Evolutionary conservation across 73 alveolate genomes (phyloP), one percentile per base, ranked within the genome.

Genomic region (Breviolum minutum): DNA sequence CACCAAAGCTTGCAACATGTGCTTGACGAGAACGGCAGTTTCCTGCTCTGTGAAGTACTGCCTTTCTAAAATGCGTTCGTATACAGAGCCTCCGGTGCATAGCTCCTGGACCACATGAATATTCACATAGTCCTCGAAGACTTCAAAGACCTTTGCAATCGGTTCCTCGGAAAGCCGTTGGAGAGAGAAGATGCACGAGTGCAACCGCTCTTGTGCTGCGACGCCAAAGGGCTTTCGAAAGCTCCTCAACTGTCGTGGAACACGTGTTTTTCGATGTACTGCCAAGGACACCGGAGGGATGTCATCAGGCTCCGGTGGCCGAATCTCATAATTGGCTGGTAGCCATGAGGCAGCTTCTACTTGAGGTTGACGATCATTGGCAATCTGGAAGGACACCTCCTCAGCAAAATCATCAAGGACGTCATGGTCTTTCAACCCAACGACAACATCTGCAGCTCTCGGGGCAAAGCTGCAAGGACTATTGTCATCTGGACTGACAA

Each of bases 11-110:
- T 80, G 94, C 70, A 94, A 88, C 99, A 94, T 94, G 73, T 94
- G 99, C 77, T 80, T 94, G 63, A 94, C 99, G 14, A 94, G 94
- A 26, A 94, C 99, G 2, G 99, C 99, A 5, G 99, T 68, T 61
- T 94, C 99, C 73, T 94, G 99, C 94, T 94, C 99, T 8, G 99
- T 94, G 99, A 94, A 94, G 66, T 94, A 94, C 77, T 94, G 94
- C 14, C 99, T 40, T 32, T 77, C 99, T 73, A 94, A 29, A 60
- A 94, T 94, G 40, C 99, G 99, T 29, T 94, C 99, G 29, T 94
- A 94, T 24, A 94, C 54, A 4, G 92, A 80, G 86, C 99, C 99
- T 16, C 99, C 99, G 3, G 98, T 74, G 81, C 98, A 92, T 5
- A 92, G 98, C 98, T 92, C 98, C 29, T 94, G 99, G 26, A 94